These are phyloP conservation scores for Talaromyces sp. DNA, from an alignment of 2,329 filamentous ascomycete genomes.

Conservation along the genomic window DNA sequence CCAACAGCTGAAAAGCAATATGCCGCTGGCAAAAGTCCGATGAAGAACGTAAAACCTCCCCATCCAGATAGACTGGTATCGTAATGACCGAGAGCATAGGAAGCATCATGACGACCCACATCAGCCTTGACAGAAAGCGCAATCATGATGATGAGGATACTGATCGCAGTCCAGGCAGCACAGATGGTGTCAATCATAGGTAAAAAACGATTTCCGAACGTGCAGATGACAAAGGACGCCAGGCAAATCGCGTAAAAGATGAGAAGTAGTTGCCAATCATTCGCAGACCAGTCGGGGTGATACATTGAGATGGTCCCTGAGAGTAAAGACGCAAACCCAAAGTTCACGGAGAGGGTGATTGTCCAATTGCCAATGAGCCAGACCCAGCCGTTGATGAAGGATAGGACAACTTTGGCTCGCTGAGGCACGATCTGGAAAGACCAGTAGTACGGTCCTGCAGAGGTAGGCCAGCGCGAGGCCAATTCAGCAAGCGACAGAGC, in stretches of 20 bases:
- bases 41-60: slow-evolving; percentile 60
- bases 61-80: slow-evolving; percentile 56
- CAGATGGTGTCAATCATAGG: slow-evolving; percentile 60
- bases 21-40: slow-evolving; percentile 57
- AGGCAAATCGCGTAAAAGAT: slow-evolving; percentile 69
- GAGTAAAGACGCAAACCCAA: slow-evolving; percentile 55
- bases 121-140: slow-evolving; percentile 54
- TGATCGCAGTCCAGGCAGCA: slow-evolving; percentile 54
- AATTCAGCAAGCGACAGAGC: slow-evolving; percentile 52
- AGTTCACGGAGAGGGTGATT: slow-evolving; percentile 54
- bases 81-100: slow-evolving; percentile 55
- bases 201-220: slow-evolving; percentile 64
- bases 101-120: slow-evolving; percentile 50
- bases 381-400: slow-evolving; percentile 53
- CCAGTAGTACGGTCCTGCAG: slow-evolving; percentile 54
- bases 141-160: slow-evolving; percentile 57
- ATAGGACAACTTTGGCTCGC: slow-evolving; percentile 45
- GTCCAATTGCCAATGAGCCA: slow-evolving; percentile 54
- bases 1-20: slow-evolving; percentile 60
- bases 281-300: slow-evolving; percentile 51
- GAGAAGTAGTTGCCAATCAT: slow-evolving; percentile 64
- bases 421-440: slow-evolving; percentile 48
- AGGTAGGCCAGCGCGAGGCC: slow-evolving; percentile 52
- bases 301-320: slow-evolving; percentile 53
- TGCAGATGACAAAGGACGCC: slow-evolving; percentile 62